phyloP scores from a whole-genome alignment of 305 asterid genomes.

The Salvia sclarea region DNA sequence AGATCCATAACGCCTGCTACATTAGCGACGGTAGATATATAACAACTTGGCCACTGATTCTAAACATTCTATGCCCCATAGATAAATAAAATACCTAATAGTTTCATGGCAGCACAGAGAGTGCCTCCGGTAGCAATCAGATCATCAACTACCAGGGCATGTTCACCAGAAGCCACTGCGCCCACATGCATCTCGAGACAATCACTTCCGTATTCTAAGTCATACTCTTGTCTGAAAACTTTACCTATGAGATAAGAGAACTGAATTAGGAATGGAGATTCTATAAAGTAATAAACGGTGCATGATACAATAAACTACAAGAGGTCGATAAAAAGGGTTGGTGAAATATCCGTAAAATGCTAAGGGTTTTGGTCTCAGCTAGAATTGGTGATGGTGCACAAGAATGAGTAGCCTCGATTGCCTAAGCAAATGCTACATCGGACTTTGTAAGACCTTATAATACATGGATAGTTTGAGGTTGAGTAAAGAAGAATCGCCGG shows the following conservation, averaged over 20 bases:
- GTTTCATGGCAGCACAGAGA: slow-evolving; percentile 73
- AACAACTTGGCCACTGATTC: no score
- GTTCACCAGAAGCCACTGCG: slow-evolving; percentile 71
- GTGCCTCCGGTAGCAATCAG: slow-evolving; percentile 91
- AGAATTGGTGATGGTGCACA: neutral
- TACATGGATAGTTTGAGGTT: neutral
- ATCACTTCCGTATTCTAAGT: slow-evolving; percentile 85
- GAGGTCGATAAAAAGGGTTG: neutral
- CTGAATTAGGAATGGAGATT: neutral
- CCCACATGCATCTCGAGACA: slow-evolving; percentile 87
- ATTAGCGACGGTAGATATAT: no score
- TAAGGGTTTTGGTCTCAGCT: neutral
- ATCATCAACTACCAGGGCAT: slow-evolving; percentile 77
- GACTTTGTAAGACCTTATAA: neutral
- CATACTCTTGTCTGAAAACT: slow-evolving; percentile 73
- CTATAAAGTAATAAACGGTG: neutral
- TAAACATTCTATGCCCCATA: neutral
- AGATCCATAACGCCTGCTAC: neutral
- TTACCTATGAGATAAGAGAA: slow-evolving; percentile 47
- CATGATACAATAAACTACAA: neutral
- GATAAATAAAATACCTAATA: slow-evolving; percentile 51
- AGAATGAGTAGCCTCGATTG: neutral
- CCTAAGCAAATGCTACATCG: neutral
- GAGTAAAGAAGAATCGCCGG: neutral
- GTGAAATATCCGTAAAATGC: neutral